Conservation (phyloP, 2,329 filamentous ascomycete species). For the Epicoccum nigrum region DNA sequence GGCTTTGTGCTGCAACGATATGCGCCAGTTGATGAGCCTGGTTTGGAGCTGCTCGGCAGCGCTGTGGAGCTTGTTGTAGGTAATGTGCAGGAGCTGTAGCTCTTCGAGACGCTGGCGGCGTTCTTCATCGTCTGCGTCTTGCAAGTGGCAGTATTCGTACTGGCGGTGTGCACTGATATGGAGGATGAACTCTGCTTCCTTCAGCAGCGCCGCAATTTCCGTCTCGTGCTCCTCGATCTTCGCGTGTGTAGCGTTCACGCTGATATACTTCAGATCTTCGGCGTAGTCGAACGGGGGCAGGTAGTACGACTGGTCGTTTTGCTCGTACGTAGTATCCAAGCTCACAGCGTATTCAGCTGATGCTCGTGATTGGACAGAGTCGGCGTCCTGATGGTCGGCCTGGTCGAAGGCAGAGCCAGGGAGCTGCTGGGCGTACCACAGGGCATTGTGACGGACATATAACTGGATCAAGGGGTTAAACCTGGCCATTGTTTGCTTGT, state of each 20-base stretch:
- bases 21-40: constrained; percentile 21
- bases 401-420: constrained; percentile 24
- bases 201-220: constrained; percentile 21
- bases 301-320: constrained; percentile 26
- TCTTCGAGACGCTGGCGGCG: constrained; percentile 24
- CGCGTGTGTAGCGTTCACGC: constrained; percentile 13
- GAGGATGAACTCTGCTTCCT: constrained; percentile 31
- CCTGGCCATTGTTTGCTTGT: constrained; percentile 32
- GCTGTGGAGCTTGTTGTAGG: constrained; percentile 24
- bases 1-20: constrained; percentile 29
- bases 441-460: constrained; percentile 34
- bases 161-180: constrained; percentile 26
- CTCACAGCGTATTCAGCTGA: neutral
- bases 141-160: constrained; percentile 29
- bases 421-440: constrained; percentile 33
- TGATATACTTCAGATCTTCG: constrained; percentile 24
- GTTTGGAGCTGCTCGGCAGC: constrained; percentile 26
- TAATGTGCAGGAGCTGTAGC: constrained; percentile 28
- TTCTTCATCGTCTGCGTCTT: constrained; percentile 21
- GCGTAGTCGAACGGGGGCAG: constrained; percentile 28
- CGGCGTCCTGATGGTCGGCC: constrained; percentile 14
- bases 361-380: neutral
- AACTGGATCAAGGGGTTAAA: constrained; percentile 33
- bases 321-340: constrained; percentile 1
- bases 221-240: constrained; percentile 23